Base-by-base conservation (phyloP, 805 yeast species). In the Saccharomycopsis oosterbeekiorum region DNA sequence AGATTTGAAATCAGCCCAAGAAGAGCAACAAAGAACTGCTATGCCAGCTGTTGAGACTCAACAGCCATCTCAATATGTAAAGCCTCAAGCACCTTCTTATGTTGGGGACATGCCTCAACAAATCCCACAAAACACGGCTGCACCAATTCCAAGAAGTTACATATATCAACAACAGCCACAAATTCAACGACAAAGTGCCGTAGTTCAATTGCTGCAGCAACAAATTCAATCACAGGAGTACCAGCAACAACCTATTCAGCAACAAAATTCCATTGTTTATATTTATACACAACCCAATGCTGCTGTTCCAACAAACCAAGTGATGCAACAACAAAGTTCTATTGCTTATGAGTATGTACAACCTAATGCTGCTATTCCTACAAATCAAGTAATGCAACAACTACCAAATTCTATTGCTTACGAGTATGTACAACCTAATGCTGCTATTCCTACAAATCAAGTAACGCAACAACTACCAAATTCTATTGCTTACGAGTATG, bases 401-500 rank as follows among this genome's bases (percentile, higher is more conserved):
- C 39, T 11, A 36, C 39, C 6, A 36, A 36, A 36, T 36, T 36
- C 39, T 36, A 36, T 36, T 36, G 56, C 29, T 24, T 29, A 17
- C 10, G 21, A n/a, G 14, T 53, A 55, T 39, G 43, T 14, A 43
- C 58, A 59, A 34, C 59, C n/a, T n/a, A n/a, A n/a, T n/a, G n/a
- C n/a, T n/a, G n/a, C n/a, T n/a, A n/a, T n/a, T n/a, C n/a, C n/a
- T n/a, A n/a, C 36, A 34, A 47, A n/a, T 36, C 59, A 55, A 37
- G 24, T 10, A 37, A 55, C 56, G 29, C 59, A 59, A 59, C 59
- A 42, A 55, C 59, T 42, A 55, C 61, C 47, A 15, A 17, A 39
- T 15, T 21, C 19, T 11, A 41, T 19, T 37, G 41, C 21, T 36
- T 21, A 56, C 24, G 34, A 29, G 14, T 39, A 17, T 42, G 17